phyloP scores from a whole-genome alignment of 2,329 filamentous ascomycete genomes.

The Harringtonia aguacate region DNA sequence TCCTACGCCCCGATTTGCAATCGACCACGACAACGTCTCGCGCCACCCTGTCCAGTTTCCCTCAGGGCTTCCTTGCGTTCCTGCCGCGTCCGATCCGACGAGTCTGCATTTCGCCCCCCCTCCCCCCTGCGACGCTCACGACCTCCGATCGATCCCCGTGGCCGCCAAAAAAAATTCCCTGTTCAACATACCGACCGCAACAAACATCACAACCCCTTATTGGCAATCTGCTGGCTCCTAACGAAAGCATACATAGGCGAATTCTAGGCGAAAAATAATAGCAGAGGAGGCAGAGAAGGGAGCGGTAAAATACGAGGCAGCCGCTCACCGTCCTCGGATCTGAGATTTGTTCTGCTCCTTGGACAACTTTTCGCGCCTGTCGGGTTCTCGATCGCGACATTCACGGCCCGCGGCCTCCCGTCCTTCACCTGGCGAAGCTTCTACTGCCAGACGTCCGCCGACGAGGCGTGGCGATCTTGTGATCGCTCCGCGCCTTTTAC shows the following conservation, averaged over 20 bases:
- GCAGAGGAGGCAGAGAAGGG: no score
- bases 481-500: neutral
- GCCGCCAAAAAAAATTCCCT: no score
- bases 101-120: neutral
- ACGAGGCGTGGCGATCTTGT: slow-evolving; percentile 4
- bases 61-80: neutral
- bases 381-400: neutral
- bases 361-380: neutral
- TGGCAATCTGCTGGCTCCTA: no score
- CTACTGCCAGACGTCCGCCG: slow-evolving; percentile 7
- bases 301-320: no score
- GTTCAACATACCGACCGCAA: no score
- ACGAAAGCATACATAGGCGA: no score
- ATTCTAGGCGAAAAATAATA: no score
- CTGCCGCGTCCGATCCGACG: neutral
- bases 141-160: no score
- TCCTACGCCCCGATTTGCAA: neutral
- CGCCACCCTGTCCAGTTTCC: neutral
- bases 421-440: slow-evolving; percentile 4
- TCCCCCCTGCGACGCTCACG: neutral
- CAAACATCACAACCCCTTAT: no score
- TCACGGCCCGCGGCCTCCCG: slow-evolving; percentile 1
- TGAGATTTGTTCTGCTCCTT: no score
- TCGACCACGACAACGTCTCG: neutral
- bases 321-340: no score